Conservation (phyloP, 2,329 filamentous ascomycete species). For the Capronia coronata region DNA sequence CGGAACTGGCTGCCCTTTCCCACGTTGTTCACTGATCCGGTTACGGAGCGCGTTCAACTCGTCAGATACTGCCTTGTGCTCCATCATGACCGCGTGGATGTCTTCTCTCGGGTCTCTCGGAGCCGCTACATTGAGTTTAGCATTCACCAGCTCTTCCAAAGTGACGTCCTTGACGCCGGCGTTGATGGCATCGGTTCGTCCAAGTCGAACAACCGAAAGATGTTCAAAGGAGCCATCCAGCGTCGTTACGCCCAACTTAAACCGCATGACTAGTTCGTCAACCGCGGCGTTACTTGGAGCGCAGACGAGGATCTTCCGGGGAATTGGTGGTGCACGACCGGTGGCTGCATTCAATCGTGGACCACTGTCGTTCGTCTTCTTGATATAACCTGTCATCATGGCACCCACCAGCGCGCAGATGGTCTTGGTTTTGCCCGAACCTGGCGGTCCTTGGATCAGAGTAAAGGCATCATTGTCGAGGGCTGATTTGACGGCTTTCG, state of each 20-base stretch:
- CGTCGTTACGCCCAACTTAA: constrained; percentile 81
- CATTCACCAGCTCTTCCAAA: constrained; percentile 81
- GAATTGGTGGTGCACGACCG: constrained; percentile 32
- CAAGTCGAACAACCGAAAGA: constrained; percentile 82
- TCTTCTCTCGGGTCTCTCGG: constrained; percentile 45
- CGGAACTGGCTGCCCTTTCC: constrained; percentile 41
- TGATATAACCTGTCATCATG: constrained; percentile 59
- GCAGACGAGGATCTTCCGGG: constrained; percentile 89
- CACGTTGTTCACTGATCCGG: constrained; percentile 62
- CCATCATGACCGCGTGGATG: constrained; percentile 62
- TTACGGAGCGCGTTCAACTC: constrained; percentile 65
- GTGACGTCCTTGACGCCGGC: constrained; percentile 82
- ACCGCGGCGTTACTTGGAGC: constrained; percentile 98
- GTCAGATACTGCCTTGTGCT: constrained; percentile 56
- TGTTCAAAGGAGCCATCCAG: constrained; percentile 64
- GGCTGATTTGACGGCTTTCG: constrained; percentile 83
- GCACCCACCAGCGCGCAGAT: constrained; percentile 94
- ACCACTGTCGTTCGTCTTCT: constrained; percentile 42
- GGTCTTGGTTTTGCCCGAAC: constrained; percentile 97
- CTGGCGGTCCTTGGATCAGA: constrained; percentile 88
- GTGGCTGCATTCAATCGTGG: constrained; percentile 35
- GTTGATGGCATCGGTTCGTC: constrained; percentile 88
- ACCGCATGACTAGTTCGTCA: constrained; percentile 86
- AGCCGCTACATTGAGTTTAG: constrained; percentile 51
- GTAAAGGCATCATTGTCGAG: constrained; percentile 96